phyloP scores from a whole-genome alignment of 148 eudicot genomes.

The Cornus controversa region DNA sequence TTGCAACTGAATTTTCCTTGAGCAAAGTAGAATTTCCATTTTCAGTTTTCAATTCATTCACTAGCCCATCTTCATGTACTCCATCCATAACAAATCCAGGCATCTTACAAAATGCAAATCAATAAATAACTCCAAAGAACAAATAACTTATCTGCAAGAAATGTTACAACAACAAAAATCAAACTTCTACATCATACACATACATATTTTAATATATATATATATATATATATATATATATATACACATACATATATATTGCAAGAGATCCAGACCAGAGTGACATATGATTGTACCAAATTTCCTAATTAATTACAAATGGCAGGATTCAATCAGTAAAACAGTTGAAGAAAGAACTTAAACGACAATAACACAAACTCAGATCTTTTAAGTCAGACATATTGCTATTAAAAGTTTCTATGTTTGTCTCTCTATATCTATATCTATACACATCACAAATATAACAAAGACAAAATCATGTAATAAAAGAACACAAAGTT shows the following conservation, averaged over 20 bases:
- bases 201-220: neutral
- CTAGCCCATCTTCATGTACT: slow-evolving; percentile 33
- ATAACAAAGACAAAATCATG: neutral
- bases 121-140: slow-evolving; percentile 6
- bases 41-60: slow-evolving; percentile 29
- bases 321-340: neutral
- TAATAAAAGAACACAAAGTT: neutral
- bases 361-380: neutral
- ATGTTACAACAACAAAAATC: neutral
- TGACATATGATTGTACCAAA: neutral
- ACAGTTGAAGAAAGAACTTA: neutral
- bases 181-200: neutral
- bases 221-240: neutral
- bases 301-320: neutral
- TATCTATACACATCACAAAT: too few relatives aligned
- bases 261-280: slow-evolving; percentile 20
- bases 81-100: slow-evolving; percentile 76
- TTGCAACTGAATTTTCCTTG: slow-evolving; percentile 53
- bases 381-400: neutral
- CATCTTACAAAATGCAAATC: slow-evolving; percentile 41
- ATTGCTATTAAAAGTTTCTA: neutral
- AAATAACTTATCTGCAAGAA: slow-evolving; percentile 22
- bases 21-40: slow-evolving; percentile 45
- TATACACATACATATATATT: neutral
- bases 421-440: neutral